A percentile compares a stretch with the other conserved stretches of the same genome.
Evolutionary conservation across 106 monocot species (phyloP).

Genomic region (Platanthera guangdongensis): DNA sequence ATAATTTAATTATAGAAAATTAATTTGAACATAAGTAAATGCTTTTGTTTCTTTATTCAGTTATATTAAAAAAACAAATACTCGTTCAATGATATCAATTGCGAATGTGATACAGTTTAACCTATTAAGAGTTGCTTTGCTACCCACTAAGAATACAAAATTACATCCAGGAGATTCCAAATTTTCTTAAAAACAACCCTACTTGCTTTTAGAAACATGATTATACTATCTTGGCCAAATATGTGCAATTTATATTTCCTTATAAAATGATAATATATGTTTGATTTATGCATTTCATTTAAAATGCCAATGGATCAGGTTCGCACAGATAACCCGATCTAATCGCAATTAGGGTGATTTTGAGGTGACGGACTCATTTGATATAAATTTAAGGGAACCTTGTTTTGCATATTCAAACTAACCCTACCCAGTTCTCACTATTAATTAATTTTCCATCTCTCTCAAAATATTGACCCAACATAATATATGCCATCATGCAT

Average conservation of each 20-base stretch:
- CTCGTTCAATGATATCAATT: background rate
- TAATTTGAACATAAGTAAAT: background rate
- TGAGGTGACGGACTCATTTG: background rate
- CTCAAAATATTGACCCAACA: background rate
- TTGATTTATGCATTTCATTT: no score
- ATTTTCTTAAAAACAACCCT: background rate
- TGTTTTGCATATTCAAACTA: background rate
- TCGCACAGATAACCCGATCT: background rate
- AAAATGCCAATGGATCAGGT: no score
- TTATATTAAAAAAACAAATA: background rate
- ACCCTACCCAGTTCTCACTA: background rate
- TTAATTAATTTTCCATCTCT: background rate
- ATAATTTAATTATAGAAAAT: background rate
- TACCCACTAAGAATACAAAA: background rate
- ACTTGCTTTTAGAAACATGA: background rate
- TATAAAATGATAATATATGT: no score
- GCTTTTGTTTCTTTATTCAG: background rate
- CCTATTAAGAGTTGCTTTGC: background rate
- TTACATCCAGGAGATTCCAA: background rate
- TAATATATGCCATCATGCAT: background rate
- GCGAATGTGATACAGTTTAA: background rate
- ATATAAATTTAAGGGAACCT: background rate
- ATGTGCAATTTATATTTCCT: background rate
- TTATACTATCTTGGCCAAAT: background rate
- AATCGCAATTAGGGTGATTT: background rate